Conservation (phyloP, 129 eudicot genomes). For the Flaveria linearis region DNA sequence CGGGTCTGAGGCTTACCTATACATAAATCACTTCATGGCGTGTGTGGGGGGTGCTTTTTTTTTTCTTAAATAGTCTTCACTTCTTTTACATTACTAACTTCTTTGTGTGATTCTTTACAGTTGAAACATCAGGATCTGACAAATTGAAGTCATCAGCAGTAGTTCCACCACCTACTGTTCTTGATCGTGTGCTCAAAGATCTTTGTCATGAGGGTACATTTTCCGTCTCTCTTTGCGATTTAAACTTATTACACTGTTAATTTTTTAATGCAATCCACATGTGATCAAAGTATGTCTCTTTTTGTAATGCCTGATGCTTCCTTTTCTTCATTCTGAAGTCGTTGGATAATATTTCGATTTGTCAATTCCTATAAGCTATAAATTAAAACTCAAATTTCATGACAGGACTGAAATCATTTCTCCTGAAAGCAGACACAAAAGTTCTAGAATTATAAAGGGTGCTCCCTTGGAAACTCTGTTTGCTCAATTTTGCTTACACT, state of each 20-base stretch:
- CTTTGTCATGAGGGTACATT: conserved; percentile 77
- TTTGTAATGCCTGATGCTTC: neutral
- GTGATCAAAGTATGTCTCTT: neutral
- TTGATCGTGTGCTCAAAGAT: conserved; percentile 96
- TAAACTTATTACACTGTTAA: neutral
- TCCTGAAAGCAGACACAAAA: conserved; percentile 59
- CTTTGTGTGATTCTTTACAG: conserved; percentile 40
- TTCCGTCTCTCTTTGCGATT: conserved; percentile 1
- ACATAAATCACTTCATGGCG: too few relatives aligned
- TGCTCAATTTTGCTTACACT: conserved; percentile 90
- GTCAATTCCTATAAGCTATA: conserved; percentile 4
- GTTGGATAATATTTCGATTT: conserved; percentile 20
- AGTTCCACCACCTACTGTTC: conserved; percentile 92
- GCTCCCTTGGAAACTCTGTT: conserved; percentile 83
- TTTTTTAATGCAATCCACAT: neutral
- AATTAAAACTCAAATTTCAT: conserved; percentile 8
- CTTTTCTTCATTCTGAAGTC: conserved; percentile 3
- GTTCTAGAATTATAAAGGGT: conserved; percentile 81
- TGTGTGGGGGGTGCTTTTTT: too few relatives aligned
- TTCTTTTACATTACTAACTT: neutral
- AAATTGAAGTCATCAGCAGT: conserved; percentile 71
- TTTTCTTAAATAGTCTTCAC: too few relatives aligned
- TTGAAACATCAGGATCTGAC: conserved; percentile 70
- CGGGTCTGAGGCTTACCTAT: conserved; percentile 46
- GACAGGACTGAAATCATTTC: conserved; percentile 47